These are phyloP conservation scores for Austroboletus festivus DNA, from an alignment of 768 basidiomycete genomes.

Conservation along the genomic window DNA sequence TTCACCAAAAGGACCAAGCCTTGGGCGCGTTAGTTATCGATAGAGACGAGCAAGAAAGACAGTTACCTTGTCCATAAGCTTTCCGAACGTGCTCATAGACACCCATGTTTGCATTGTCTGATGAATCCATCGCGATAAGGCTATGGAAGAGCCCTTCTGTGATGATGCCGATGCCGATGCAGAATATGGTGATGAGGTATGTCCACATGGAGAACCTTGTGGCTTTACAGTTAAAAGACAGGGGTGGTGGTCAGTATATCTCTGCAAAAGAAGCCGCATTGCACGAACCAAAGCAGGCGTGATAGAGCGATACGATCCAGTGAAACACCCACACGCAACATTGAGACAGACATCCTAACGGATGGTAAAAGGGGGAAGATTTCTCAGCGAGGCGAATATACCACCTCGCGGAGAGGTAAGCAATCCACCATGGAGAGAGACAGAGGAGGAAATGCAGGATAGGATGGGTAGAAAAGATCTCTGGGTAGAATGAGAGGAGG, in stretches of 20 bases:
- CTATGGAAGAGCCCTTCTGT: slow-evolving; percentile 22
- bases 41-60: too few species aligned
- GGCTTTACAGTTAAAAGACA: slow-evolving; percentile 5
- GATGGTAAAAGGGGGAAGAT: slow-evolving; percentile 24
- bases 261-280: background rate
- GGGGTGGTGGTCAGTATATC: too few species aligned
- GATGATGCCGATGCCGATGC: slow-evolving; percentile 8
- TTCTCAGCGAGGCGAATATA: slow-evolving; percentile 20
- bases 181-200: slow-evolving; percentile 22
- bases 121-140: slow-evolving; percentile 7
- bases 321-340: slow-evolving; percentile 26
- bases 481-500: slow-evolving; percentile 9
- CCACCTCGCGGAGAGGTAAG: slow-evolving; percentile 18
- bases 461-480: slow-evolving; percentile 9
- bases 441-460: slow-evolving; percentile 18
- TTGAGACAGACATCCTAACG: slow-evolving; percentile 22
- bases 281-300: slow-evolving; percentile 20
- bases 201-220: slow-evolving; percentile 10
- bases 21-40: slow-evolving; percentile 1
- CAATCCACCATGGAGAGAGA: slow-evolving; percentile 20
- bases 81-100: slow-evolving; percentile 13
- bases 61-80: slow-evolving; percentile 15
- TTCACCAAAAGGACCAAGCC: slow-evolving; percentile 12
- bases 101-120: slow-evolving; percentile 16
- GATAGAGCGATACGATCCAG: slow-evolving; percentile 17